Evolutionary conservation across 2,329 filamentous ascomycete species (phyloP).

Genomic region (Neonectria faginata): DNA sequence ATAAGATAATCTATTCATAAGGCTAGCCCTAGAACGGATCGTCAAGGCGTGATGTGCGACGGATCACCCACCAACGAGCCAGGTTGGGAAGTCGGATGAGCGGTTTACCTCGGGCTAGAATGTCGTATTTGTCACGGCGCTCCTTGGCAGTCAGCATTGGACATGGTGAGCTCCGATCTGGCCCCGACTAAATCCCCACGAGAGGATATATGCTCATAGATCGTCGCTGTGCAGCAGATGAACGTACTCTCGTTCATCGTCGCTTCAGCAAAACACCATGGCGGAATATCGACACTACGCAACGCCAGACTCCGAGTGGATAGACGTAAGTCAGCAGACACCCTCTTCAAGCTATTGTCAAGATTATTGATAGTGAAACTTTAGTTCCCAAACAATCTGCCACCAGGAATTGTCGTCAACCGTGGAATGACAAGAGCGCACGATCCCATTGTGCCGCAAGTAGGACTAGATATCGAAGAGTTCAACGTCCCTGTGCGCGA

Average conservation of each 20-base stretch:
- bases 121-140: conserved; percentile 1
- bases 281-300: conserved; percentile 32
- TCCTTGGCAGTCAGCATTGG: conserved; percentile 5
- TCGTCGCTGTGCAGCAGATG: background rate
- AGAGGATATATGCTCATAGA: background rate
- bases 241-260: background rate
- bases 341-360: background rate
- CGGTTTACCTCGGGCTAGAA: conserved; percentile 3
- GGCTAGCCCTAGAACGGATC: background rate
- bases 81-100: conserved; percentile 8
- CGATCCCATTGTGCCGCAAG: conserved; percentile 39
- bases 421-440: conserved; percentile 35
- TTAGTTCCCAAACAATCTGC: conserved; percentile 45
- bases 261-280: conserved; percentile 12
- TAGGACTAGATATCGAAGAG: conserved; percentile 40
- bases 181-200: background rate
- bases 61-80: conserved; percentile 1
- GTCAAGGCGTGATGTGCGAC: background rate
- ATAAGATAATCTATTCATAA: conserved; percentile 34
- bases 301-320: conserved; percentile 26
- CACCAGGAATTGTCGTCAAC: conserved; percentile 22
- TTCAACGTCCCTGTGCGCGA: conserved; percentile 39
- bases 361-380: background rate
- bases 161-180: conserved; percentile 13
- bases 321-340: conserved; percentile 14